phyloP scores from a whole-genome alignment of 345 rosid species.

The Atalantia buxifolia region DNA sequence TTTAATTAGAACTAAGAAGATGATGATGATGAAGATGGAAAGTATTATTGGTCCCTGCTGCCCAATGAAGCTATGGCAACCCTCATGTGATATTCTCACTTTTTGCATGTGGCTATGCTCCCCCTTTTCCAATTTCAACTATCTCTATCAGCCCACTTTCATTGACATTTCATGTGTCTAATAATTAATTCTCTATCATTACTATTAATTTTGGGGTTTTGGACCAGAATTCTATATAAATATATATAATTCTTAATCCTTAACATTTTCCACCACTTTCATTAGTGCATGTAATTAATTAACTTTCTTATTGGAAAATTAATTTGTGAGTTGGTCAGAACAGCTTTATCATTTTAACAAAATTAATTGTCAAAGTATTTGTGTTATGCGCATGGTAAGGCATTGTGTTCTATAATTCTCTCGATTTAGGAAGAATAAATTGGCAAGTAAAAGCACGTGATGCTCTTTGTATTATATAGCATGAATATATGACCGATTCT shows the following conservation, averaged over 20 bases:
- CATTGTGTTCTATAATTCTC: background rate
- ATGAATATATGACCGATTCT: background rate
- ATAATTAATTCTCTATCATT: background rate
- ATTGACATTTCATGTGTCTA: background rate
- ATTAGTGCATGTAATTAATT: background rate
- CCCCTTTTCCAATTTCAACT: slow-evolving; percentile 14
- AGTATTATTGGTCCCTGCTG: slow-evolving; percentile 26
- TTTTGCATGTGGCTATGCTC: slow-evolving; percentile 51
- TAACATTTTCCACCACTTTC: background rate
- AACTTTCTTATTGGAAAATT: background rate
- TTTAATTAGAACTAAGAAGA: background rate
- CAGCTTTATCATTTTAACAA: background rate
- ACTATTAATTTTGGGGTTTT: background rate
- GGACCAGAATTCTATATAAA: background rate
- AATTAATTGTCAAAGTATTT: background rate
- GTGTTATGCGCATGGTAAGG: background rate
- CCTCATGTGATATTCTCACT: slow-evolving; percentile 41
- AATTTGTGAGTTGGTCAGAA: background rate
- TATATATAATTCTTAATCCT: no score
- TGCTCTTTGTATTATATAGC: background rate
- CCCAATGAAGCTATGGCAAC: slow-evolving; percentile 27
- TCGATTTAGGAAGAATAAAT: no score
- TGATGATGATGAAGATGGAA: background rate
- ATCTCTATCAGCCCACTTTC: slow-evolving; percentile 23
- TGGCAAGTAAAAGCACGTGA: slow-evolving; percentile 17